These are phyloP conservation scores for Macaranga tanarius DNA, from an alignment of 441 rosid species.

Conservation along the genomic window DNA sequence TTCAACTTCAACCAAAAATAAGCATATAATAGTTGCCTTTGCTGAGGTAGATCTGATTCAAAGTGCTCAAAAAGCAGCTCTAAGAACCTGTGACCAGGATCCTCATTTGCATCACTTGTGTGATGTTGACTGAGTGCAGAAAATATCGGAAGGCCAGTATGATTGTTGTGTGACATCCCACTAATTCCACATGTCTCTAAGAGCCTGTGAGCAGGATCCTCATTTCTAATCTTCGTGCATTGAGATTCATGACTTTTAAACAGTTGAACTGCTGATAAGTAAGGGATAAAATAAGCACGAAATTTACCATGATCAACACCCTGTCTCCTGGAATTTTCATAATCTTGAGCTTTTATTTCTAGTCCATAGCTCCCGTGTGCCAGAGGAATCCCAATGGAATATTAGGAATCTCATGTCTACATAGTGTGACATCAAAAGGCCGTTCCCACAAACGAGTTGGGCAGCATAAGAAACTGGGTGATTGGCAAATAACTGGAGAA, in stretches of 20 bases:
- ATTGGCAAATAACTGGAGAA: conserved; percentile 45
- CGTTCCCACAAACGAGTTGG: conserved; percentile 28
- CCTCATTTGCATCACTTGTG: neutral
- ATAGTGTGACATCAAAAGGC: conserved; percentile 26
- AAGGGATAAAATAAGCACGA: conserved; percentile 58
- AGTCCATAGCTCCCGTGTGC: conserved; percentile 58
- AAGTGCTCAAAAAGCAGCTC: conserved; percentile 59
- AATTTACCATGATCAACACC: conserved; percentile 45
- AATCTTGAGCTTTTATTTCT: conserved; percentile 51
- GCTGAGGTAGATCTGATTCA: conserved; percentile 55
- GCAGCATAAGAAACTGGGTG: conserved; percentile 27
- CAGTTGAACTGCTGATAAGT: conserved; percentile 58
- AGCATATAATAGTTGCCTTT: conserved; percentile 47
- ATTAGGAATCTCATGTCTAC: conserved; percentile 44
- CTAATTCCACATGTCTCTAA: conserved; percentile 11
- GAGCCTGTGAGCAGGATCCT: conserved; percentile 22
- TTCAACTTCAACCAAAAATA: neutral
- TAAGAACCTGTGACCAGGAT: too few relatives aligned
- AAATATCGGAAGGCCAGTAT: conserved; percentile 21
- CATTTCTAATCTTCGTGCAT: conserved; percentile 3
- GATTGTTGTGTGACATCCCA: conserved; percentile 19
- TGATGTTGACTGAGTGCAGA: conserved; percentile 32
- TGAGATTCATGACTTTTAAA: conserved; percentile 30
- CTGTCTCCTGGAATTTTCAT: conserved; percentile 34
- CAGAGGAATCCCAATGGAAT: conserved; percentile 43